Evolutionary conservation across 768 basidiomycete genomes (phyloP).

Genomic region (Pilatotrama ljubarskyi): DNA sequence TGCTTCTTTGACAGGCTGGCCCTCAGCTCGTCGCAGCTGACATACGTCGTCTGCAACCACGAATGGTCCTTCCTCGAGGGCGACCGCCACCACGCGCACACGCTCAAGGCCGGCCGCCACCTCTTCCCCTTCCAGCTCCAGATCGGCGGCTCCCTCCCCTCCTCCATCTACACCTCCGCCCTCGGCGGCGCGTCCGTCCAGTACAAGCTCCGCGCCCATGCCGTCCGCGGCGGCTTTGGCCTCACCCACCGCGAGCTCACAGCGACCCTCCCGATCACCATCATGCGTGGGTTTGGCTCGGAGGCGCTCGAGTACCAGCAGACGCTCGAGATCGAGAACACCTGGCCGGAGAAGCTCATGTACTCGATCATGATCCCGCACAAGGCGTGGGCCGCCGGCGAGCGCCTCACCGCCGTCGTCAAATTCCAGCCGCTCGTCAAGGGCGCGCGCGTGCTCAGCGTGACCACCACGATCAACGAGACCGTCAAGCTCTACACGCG

Average conservation of each 20-base stretch:
- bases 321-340: conserved; percentile 93
- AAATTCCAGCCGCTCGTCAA: conserved; percentile 89
- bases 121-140: conserved; percentile 90
- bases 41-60: conserved; percentile 72
- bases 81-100: conserved; percentile 74
- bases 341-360: conserved; percentile 98
- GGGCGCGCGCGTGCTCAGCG: conserved; percentile 69
- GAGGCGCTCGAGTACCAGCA: conserved; percentile 96
- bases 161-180: conserved; percentile 59
- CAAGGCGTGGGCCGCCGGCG: conserved; percentile 94
- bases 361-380: conserved; percentile 92
- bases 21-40: conserved; percentile 47
- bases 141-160: conserved; percentile 83
- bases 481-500: conserved; percentile 61
- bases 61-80: conserved; percentile 94
- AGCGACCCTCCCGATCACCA: conserved; percentile 55
- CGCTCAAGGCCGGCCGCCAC: conserved; percentile 94
- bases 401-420: conserved; percentile 75
- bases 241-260: conserved; percentile 55
- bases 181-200: conserved; percentile 63
- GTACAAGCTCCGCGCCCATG: conserved; percentile 91
- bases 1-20: conserved; percentile 21
- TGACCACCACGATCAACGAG: conserved; percentile 75
- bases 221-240: conserved; percentile 74
- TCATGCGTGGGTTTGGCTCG: conserved; percentile 71